These are phyloP conservation scores for Croton laevigatus DNA, from an alignment of 441 rosid genomes.

Conservation along the genomic window DNA sequence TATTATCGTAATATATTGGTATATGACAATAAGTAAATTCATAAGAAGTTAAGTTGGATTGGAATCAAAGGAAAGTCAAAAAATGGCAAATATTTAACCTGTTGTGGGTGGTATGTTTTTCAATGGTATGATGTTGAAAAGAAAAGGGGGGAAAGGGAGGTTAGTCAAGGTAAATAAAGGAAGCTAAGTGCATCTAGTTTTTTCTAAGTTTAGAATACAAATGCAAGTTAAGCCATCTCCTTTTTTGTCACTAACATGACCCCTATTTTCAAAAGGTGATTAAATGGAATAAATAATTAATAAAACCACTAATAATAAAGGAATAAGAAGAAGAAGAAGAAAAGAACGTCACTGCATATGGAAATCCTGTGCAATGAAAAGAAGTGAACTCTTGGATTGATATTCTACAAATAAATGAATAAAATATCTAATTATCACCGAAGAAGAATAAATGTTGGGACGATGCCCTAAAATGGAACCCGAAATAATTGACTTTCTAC, in stretches of 20 bases:
- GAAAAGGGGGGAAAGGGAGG: not conserved
- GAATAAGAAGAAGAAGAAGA: not conserved
- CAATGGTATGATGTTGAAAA: slow-evolving; percentile 2
- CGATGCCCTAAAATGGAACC: too few species aligned
- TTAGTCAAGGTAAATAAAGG: slow-evolving; percentile 13
- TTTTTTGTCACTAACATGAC: not conserved
- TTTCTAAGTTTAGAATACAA: not conserved
- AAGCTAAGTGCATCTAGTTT: not conserved
- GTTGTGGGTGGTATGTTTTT: slow-evolving; percentile 1
- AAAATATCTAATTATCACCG: too few species aligned
- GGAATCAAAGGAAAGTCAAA: slow-evolving; percentile 10
- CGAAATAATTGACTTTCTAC: too few species aligned
- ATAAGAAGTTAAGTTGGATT: not conserved
- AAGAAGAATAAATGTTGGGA: too few species aligned
- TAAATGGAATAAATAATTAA: too few species aligned
- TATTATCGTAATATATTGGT: too few species aligned
- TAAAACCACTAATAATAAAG: too few species aligned
- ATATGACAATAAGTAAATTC: too few species aligned
- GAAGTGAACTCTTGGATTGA: not conserved
- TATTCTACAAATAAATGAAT: not conserved
- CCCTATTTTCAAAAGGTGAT: too few species aligned
- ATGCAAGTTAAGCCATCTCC: not conserved
- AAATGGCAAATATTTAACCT: slow-evolving; percentile 13
- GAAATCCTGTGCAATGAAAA: not conserved
- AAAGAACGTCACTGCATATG: not conserved